Base-by-base conservation (phyloP, 768 basidiomycete species). In the Imleria badia region DNA sequence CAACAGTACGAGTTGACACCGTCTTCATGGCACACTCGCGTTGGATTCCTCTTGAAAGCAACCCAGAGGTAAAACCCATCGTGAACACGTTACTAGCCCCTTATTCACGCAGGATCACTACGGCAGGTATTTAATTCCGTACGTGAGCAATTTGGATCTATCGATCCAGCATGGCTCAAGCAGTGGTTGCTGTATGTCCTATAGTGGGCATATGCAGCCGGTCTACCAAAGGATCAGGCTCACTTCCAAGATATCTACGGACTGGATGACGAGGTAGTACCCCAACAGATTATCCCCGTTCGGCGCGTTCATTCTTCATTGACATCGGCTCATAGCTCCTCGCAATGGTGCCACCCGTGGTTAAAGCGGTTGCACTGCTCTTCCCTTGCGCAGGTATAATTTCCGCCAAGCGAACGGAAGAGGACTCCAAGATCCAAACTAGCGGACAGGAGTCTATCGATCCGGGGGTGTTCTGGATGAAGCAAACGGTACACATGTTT, bases 31-130 rank as follows among this genome's bases (percentile, higher is more conserved):
- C 59, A 31, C 23, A 59, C 40, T 51, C 70, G 31, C 78, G 74
- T 41, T 93, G 91, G 91, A 83, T 93, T 47, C 91, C 91, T 9
- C 77, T 92, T 13, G 91, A 93, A 72, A 85, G 85, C 60, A 89
- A 89, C 62, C 91, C 81, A 49, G 72, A 81, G 56, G 82, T 81
- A 61, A 46, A 60, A 11, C 12, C 11, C 19, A 3, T 40, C 29
- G 11, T 19, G 51, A 19, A 5, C 35, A 41, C 8, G 23, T 26
- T 47, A 26, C 26, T 26, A 30, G 38, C 38, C 49, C 54, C 45
- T 49, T 51, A 53, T 34, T 63, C 20, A 60, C 45, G 6, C 38
- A 15, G 1, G 22, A 22, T 33, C 43, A n/a, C 19, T 3, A 26
- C 17, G 17, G 13, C 58, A 70, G 69, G 69, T 70, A 12, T 72